Percentiles rank a stretch among this genome's conserved stretches.
Conservation (phyloP, 2,329 filamentous ascomycete species). For the Parastagonospora nodorum region DNA sequence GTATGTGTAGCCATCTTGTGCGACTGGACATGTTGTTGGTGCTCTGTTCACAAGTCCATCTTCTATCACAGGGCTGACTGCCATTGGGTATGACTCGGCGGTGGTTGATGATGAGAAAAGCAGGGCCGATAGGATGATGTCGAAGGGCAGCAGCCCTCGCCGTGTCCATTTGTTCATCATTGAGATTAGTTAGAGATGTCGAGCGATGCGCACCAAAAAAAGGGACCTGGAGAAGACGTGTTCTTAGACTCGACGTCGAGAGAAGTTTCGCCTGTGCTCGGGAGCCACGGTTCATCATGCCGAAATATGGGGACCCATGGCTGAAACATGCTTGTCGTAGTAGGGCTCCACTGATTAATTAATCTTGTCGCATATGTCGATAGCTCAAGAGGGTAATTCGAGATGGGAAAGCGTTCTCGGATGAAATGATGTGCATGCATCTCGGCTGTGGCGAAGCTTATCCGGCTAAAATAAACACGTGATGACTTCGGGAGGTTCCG, state of each 20-base stretch:
- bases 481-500: background rate
- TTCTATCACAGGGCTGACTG: conserved; percentile 22
- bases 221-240: background rate
- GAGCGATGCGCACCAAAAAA: background rate
- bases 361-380: conserved; percentile 6
- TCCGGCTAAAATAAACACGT: conserved; percentile 10
- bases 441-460: conserved; percentile 1
- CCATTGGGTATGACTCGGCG: conserved; percentile 22
- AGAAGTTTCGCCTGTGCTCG: conserved; percentile 4
- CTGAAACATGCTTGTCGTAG: conserved; percentile 19
- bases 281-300: conserved; percentile 26
- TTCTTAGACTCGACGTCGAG: conserved; percentile 1
- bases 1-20: conserved; percentile 28
- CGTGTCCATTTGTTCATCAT: conserved; percentile 1
- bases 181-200: background rate
- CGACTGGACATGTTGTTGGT: conserved; percentile 23
- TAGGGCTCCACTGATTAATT: conserved; percentile 7
- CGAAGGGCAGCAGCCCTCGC: background rate
- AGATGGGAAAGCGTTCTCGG: conserved; percentile 8
- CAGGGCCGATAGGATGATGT: conserved; percentile 4
- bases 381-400: conserved; percentile 3
- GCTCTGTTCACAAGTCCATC: conserved; percentile 22
- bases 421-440: conserved; percentile 10
- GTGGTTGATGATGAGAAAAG: conserved; percentile 8
- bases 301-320: conserved; percentile 13